phyloP scores from a whole-genome alignment of 73 alveolate genomes.

The Breviolum minutum region DNA sequence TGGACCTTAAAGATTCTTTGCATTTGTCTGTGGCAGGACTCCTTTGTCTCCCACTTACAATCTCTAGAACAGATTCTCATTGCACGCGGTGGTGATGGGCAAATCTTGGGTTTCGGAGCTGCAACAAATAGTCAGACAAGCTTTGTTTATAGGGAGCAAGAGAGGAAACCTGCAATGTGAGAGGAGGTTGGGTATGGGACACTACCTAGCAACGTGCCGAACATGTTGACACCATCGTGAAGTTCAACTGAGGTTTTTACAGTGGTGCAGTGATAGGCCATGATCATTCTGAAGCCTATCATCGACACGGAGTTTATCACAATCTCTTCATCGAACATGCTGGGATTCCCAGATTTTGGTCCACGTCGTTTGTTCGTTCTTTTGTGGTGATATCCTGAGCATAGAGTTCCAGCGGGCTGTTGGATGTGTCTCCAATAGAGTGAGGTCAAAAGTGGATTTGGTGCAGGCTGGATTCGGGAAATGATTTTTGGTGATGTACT shows the following conservation, averaged over 20 bases:
- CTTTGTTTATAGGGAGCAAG: not conserved
- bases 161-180: not conserved
- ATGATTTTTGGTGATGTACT: not conserved
- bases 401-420: too few relatives aligned
- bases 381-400: not conserved
- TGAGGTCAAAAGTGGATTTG: not conserved
- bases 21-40: conserved; percentile 8
- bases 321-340: conserved; percentile 74
- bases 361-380: not conserved
- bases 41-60: conserved; percentile 29
- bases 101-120: conserved; percentile 28
- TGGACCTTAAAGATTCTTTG: not conserved
- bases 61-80: conserved; percentile 20
- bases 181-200: too few relatives aligned
- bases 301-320: conserved; percentile 53
- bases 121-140: not conserved
- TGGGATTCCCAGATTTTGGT: not conserved
- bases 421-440: not conserved
- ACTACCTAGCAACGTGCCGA: too few relatives aligned
- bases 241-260: conserved; percentile 50
- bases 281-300: conserved; percentile 15
- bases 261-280: conserved; percentile 86
- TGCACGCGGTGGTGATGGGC: conserved; percentile 33
- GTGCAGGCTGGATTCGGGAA: not conserved
- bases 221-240: not conserved